phyloP scores from a whole-genome alignment of 371 early-diverging fungal genomes.

The Apophysomyces variabilis region DNA sequence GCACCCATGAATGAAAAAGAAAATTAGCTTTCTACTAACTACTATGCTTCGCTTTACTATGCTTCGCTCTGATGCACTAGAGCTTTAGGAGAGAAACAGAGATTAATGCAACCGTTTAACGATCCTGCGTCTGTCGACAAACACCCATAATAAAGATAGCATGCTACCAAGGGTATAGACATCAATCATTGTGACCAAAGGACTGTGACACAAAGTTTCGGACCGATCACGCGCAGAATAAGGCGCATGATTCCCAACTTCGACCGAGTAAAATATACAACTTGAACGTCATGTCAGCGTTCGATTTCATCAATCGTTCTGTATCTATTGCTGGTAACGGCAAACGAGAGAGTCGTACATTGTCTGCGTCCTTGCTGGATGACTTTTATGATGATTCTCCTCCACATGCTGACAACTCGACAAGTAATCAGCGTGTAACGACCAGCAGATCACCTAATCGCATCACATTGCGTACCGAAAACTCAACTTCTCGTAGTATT shows the following conservation, averaged over 20 bases:
- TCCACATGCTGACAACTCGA: neutral
- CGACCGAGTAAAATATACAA: neutral
- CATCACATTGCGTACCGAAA: neutral
- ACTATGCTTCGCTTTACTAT: too few species aligned
- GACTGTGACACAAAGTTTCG: too few species aligned
- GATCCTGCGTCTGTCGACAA: too few species aligned
- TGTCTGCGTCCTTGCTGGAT: slow-evolving; percentile 1
- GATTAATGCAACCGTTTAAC: too few species aligned
- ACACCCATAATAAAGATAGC: too few species aligned
- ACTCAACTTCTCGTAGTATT: neutral
- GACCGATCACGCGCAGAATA: neutral
- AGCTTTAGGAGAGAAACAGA: too few species aligned
- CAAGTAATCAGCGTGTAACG: neutral
- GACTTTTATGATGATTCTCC: neutral
- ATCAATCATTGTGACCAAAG: too few species aligned
- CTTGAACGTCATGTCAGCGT: slow-evolving; percentile 1
- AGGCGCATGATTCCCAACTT: neutral
- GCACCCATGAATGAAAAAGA: too few species aligned
- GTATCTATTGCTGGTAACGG: neutral
- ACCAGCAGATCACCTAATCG: neutral
- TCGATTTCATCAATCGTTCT: slow-evolving; percentile 13
- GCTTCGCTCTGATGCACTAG: too few species aligned
- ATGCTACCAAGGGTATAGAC: too few species aligned
- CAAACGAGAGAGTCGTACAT: neutral
- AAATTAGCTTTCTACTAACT: too few species aligned